Percentiles rank a stretch among this genome's conserved stretches.
phyloP scores from a whole-genome alignment of 148 eudicot genomes.

The Vaccinium macrocarpon region DNA sequence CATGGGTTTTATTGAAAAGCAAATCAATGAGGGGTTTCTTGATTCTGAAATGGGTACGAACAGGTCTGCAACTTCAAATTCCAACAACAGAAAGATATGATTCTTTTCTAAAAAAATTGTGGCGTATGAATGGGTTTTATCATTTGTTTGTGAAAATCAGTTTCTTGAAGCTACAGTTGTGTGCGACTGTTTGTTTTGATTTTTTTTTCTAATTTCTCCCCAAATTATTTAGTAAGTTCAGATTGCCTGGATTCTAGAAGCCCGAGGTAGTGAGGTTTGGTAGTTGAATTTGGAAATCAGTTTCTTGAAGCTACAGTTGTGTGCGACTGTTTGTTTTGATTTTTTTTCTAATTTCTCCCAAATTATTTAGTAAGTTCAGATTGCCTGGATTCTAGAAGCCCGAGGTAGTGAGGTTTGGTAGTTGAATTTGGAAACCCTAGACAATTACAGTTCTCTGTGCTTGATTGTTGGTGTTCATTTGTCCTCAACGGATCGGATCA shows the following conservation, averaged over 20 bases:
- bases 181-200: not conserved
- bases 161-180: not conserved
- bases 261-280: not conserved
- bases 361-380: not conserved
- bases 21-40: constrained; percentile 16
- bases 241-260: not conserved
- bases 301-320: not conserved
- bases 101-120: not conserved
- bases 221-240: not conserved
- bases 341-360: not conserved
- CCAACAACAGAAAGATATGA: constrained; percentile 49
- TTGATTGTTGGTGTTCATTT: not conserved
- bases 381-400: not conserved
- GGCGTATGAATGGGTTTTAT: not conserved
- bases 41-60: constrained; percentile 15
- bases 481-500: not conserved
- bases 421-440: constrained; percentile 6
- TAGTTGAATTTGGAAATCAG: not conserved
- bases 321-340: not conserved
- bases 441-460: not conserved
- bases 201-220: not conserved
- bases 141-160: not conserved
- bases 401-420: not conserved
- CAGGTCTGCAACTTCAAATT: constrained; percentile 29
- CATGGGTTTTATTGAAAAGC: constrained; percentile 61